These are phyloP conservation scores for Botrytis porri DNA, from an alignment of 2,329 filamentous ascomycete species.

Conservation along the genomic window DNA sequence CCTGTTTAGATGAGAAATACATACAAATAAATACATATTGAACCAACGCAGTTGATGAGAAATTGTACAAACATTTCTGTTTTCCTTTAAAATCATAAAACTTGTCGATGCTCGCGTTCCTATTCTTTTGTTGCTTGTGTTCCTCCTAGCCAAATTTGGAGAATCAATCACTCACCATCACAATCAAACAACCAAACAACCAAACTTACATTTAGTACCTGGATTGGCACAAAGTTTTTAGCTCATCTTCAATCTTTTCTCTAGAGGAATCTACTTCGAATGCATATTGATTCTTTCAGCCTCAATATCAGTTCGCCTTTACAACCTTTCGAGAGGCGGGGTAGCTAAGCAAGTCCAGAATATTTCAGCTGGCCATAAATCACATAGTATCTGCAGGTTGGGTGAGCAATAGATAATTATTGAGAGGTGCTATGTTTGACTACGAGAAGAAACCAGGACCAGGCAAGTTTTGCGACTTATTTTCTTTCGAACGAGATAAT, in stretches of 20 bases:
- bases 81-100: not conserved
- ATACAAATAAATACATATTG: slow-evolving; percentile 6
- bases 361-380: slow-evolving; percentile 4
- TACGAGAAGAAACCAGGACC: slow-evolving; percentile 13
- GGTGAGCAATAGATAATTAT: not conserved
- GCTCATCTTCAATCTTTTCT: not conserved
- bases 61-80: not conserved
- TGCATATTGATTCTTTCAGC: not conserved
- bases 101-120: not conserved
- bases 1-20: slow-evolving; percentile 10
- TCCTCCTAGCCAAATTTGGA: slow-evolving; percentile 1
- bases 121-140: slow-evolving; percentile 11
- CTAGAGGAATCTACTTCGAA: not conserved
- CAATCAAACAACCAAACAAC: slow-evolving; percentile 5
- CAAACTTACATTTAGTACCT: not conserved
- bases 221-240: not conserved
- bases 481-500: not conserved
- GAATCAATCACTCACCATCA: slow-evolving; percentile 1
- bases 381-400: not conserved
- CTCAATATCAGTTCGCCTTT: not conserved
- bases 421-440: slow-evolving; percentile 14
- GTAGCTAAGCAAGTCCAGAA: not conserved
- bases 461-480: slow-evolving; percentile 16
- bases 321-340: slow-evolving; percentile 7
- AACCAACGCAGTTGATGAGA: not conserved